Percentiles rank a stretch among this genome's conserved stretches.
phyloP scores from a whole-genome alignment of 441 rosid genomes.

The Melastoma candidum region DNA sequence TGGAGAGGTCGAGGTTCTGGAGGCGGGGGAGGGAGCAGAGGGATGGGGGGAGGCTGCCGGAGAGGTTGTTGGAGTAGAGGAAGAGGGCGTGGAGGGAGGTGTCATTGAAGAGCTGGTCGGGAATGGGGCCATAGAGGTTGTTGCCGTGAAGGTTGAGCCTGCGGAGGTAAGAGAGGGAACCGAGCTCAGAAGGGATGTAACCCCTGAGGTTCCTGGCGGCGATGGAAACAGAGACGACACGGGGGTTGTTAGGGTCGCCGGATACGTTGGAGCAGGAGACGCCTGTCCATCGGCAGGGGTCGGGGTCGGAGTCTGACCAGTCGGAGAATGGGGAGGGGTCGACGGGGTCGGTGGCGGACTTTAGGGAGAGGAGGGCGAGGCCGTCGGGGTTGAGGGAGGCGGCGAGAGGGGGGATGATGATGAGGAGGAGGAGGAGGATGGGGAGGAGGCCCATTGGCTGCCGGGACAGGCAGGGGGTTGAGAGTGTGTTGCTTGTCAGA shows the following conservation, averaged over 20 bases:
- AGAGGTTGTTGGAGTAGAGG: constrained; percentile 69
- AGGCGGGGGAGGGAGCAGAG: constrained; percentile 61
- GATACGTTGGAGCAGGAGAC: constrained; percentile 68
- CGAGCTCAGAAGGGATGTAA: constrained; percentile 84
- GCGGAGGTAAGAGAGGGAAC: constrained; percentile 59
- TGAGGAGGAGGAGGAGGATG: constrained; percentile 10
- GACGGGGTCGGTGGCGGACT: constrained; percentile 62
- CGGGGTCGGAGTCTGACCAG: constrained; percentile 68
- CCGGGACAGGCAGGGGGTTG: no score
- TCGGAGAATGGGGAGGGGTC: constrained; percentile 40
- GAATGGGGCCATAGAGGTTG: constrained; percentile 59
- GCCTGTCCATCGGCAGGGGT: constrained; percentile 82
- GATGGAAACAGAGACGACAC: constrained; percentile 68
- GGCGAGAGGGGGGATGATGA: not conserved
- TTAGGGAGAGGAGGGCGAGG: constrained; percentile 70
- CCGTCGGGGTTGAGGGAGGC: constrained; percentile 75
- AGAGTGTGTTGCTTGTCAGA: no score
- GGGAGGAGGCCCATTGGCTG: no score
- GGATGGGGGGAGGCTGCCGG: constrained; percentile 66
- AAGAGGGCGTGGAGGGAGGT: constrained; percentile 74
- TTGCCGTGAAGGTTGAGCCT: constrained; percentile 76
- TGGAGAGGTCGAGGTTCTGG: constrained; percentile 72
- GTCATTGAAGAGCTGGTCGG: constrained; percentile 69
- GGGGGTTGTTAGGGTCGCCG: constrained; percentile 29
- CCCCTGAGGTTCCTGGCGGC: constrained; percentile 60